Base-by-base conservation (phyloP, 164 flowering plant species). In the Vitis rotundifolia region DNA sequence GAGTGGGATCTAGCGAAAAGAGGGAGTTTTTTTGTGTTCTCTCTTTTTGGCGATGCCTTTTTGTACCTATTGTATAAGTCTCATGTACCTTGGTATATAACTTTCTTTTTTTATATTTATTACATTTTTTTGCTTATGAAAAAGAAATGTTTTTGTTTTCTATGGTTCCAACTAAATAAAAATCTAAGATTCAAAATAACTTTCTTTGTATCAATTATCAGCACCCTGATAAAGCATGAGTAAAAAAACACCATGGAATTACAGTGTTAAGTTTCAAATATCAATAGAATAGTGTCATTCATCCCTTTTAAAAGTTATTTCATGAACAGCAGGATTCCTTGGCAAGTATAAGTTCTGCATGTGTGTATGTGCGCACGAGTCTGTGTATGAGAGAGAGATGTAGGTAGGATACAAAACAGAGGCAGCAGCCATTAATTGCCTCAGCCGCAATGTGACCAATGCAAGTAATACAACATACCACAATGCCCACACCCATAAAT, bases 391-490 rank as follows among this genome's bases (percentile, higher is more conserved):
- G 44, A 3, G 7, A 19, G 15, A 18, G 8, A 51, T 44, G 15
- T 8, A 19, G 4, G 57, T 1, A 82, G 93, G 94, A 91, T 93
- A 93, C 97, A 72, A 84, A 91, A 76, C 91, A 88, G n/a, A 91
- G 81, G 82, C 94, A 90, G 74, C 95, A 88, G 53, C 94, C 90
- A 71, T 80, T 84, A 56, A 84, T 67, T 15, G 88, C 77, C 77
- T 91, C 94, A 31, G 93, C 91, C 16, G 88, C 94, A 74, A 89
- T 82, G 79, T 86, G 88, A 60, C 98, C 98, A 53, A 86, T 71
- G 68, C 86, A 85, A 57, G 90, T 76, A 58, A 89, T 75, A 53
- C 77, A 84, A 53, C 92, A 89, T 59, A 89, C 8, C 77, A 82
- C 44, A 61, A 89, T 72, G 62, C 96, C 98, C 68, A 87, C 67